A percentile compares a stretch with the other conserved stretches of the same genome.
Evolutionary conservation across 371 early-diverging fungal species (phyloP).

Genomic region (Lichtheimia corymbifera): DNA sequence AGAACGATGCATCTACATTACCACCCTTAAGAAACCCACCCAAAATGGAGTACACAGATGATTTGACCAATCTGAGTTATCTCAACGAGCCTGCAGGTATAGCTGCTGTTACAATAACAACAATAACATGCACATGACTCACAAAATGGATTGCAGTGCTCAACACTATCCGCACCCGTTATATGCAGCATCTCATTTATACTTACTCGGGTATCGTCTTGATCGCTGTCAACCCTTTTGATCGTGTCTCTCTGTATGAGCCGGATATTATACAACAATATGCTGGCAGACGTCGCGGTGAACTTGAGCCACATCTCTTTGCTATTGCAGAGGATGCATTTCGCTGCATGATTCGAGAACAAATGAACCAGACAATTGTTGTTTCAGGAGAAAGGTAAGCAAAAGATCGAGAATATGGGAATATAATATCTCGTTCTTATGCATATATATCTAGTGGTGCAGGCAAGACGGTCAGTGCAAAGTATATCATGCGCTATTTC

Average conservation of each 20-base stretch:
- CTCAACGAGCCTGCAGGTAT: slow-evolving; percentile 86
- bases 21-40: slow-evolving; percentile 92
- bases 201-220: slow-evolving; percentile 98
- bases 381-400: slow-evolving; percentile 94
- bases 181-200: slow-evolving; percentile 88
- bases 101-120: neutral
- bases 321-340: slow-evolving; percentile 98
- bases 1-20: slow-evolving; percentile 61
- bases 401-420: neutral
- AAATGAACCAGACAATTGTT: slow-evolving; percentile 96
- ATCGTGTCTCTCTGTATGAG: slow-evolving; percentile 78
- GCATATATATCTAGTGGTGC: slow-evolving; percentile 64
- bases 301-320: slow-evolving; percentile 98
- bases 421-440: neutral
- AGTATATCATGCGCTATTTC: slow-evolving; percentile 98
- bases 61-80: slow-evolving; percentile 85
- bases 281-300: slow-evolving; percentile 90
- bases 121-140: neutral
- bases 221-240: slow-evolving; percentile 97
- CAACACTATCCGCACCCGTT: slow-evolving; percentile 82
- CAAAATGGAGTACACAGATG: slow-evolving; percentile 83
- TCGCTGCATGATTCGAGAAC: slow-evolving; percentile 89
- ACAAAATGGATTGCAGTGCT: slow-evolving; percentile 53
- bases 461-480: slow-evolving; percentile 95
- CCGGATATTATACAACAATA: slow-evolving; percentile 89